phyloP scores from a whole-genome alignment of 2,329 filamentous ascomycete genomes.

The Fusarium verrucosum region DNA sequence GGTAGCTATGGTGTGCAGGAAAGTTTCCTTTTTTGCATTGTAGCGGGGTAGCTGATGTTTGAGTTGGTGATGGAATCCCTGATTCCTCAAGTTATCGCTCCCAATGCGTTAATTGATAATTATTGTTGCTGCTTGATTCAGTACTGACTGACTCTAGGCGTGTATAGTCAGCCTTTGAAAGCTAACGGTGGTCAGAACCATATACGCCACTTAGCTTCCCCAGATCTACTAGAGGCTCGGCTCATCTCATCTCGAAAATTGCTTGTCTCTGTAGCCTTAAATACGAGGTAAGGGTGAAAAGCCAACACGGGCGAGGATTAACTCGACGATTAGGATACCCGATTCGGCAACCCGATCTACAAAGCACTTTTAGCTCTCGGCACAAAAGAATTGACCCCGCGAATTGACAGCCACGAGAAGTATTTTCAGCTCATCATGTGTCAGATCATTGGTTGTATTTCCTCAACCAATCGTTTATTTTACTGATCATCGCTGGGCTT shows the following conservation, averaged over 20 bases:
- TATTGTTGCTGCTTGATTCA: neutral
- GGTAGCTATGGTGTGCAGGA: conserved; percentile 16
- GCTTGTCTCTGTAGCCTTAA: neutral
- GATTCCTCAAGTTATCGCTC: neutral
- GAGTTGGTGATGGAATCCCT: neutral
- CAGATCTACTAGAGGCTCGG: neutral
- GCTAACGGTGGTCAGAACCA: neutral
- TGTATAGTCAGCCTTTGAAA: neutral
- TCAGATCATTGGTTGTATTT: neutral
- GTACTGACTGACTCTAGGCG: neutral
- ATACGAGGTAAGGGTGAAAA: neutral
- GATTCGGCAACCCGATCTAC: conserved; percentile 21
- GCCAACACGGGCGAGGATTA: conserved; percentile 10
- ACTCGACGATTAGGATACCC: conserved; percentile 35
- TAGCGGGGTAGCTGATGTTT: conserved; percentile 22
- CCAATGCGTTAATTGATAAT: neutral
- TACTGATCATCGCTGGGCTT: conserved; percentile 11
- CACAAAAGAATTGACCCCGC: neutral
- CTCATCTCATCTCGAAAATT: neutral
- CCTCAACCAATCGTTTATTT: conserved; percentile 11
- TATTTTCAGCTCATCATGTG: neutral
- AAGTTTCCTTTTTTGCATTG: conserved; percentile 3
- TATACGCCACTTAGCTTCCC: neutral
- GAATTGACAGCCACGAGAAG: neutral
- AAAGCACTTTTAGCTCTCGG: neutral